These are phyloP conservation scores for Teunomyces barrocoloradensis DNA, from an alignment of 805 yeast species.

Conservation along the genomic window DNA sequence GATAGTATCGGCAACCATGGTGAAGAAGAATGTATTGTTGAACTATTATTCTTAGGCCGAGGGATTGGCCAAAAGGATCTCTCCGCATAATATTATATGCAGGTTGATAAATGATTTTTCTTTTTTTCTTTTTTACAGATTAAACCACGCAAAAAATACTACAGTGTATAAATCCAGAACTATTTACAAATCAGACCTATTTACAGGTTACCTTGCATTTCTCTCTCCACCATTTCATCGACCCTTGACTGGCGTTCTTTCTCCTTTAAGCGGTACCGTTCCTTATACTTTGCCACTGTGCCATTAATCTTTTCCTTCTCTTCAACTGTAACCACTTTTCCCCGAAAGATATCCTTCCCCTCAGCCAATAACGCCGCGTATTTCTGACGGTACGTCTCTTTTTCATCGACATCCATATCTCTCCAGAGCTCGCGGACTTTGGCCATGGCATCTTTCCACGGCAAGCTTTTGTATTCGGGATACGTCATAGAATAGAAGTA, in stretches of 20 bases:
- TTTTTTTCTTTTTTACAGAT: no score
- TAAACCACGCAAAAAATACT: background rate
- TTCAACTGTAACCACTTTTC: slow-evolving; percentile 26
- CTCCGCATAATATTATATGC: background rate
- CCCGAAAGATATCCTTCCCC: slow-evolving; percentile 30
- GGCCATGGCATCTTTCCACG: slow-evolving; percentile 13
- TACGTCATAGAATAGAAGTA: slow-evolving; percentile 23
- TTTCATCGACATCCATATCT: slow-evolving; percentile 21
- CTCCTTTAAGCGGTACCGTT: slow-evolving; percentile 7
- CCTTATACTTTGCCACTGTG: slow-evolving; percentile 11
- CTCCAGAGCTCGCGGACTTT: slow-evolving; percentile 23
- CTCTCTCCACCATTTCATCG: slow-evolving; percentile 1
- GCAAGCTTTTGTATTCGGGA: slow-evolving; percentile 13
- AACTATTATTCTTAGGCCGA: slow-evolving; percentile 2
- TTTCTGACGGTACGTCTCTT: slow-evolving; percentile 26
- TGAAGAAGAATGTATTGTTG: slow-evolving; percentile 3
- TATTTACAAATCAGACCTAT: background rate
- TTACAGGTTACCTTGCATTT: background rate
- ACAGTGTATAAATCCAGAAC: no score
- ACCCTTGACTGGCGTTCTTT: slow-evolving; percentile 5
- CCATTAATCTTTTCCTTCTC: slow-evolving; percentile 18
- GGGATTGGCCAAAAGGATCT: background rate
- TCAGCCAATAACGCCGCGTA: slow-evolving; percentile 22
- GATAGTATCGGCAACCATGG: slow-evolving; percentile 62
- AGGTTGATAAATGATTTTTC: background rate